Conservation (phyloP, 2,329 filamentous ascomycete genomes). For the Fonsecaea multimorphosa region DNA sequence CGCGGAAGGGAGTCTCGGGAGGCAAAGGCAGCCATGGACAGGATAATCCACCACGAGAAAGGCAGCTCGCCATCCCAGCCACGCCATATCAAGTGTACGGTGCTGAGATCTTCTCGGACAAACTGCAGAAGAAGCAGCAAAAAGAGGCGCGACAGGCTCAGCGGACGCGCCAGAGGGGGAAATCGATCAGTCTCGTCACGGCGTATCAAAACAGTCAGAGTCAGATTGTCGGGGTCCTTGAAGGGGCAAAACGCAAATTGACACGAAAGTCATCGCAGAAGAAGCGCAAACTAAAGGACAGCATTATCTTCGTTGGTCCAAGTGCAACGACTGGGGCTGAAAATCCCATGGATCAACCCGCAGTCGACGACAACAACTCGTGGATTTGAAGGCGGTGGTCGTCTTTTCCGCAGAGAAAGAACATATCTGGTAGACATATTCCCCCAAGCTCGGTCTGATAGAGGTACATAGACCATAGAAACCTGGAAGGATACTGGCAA, state of each 20-base stretch:
- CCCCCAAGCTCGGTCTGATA: neutral
- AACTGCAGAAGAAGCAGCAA: constrained; percentile 33
- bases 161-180: constrained; percentile 17
- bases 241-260: constrained; percentile 46
- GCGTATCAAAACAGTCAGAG: constrained; percentile 36
- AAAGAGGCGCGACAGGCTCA: constrained; percentile 20
- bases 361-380: constrained; percentile 7
- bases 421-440: neutral
- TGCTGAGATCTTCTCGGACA: constrained; percentile 45
- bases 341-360: constrained; percentile 34
- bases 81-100: constrained; percentile 49
- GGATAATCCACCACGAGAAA: constrained; percentile 22
- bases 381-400: constrained; percentile 23
- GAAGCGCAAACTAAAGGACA: constrained; percentile 48
- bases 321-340: constrained; percentile 15
- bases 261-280: constrained; percentile 45
- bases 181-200: constrained; percentile 23
- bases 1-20: constrained; percentile 15
- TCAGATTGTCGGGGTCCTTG: constrained; percentile 40
- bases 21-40: constrained; percentile 5
- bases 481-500: neutral
- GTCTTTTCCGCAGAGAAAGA: neutral
- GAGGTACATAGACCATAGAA: neutral
- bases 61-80: constrained; percentile 45
- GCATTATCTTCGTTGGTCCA: constrained; percentile 50